phyloP scores from a whole-genome alignment of 163 green algal genomes.

The Chloromonas sp. region DNA sequence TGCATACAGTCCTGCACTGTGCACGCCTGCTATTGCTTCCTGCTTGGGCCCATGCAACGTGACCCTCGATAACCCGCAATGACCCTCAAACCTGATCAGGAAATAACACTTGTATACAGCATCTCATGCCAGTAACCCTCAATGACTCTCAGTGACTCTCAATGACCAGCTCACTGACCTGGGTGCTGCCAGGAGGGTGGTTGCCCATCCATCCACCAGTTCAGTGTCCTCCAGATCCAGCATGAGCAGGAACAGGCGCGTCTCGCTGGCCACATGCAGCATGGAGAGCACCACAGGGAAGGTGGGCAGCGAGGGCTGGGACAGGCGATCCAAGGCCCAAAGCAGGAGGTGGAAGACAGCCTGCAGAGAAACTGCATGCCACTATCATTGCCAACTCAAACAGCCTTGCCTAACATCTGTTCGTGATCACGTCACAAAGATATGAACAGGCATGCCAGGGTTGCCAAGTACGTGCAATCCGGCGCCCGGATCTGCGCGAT shows the following conservation, averaged over 20 bases:
- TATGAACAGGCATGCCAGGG: background rate
- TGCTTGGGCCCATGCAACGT: too few species aligned
- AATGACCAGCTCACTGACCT: background rate
- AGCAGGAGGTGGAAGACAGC: conserved; percentile 49
- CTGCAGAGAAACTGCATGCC: conserved; percentile 14
- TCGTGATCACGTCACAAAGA: background rate
- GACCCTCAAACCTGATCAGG: too few species aligned
- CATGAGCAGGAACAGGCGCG: conserved; percentile 44
- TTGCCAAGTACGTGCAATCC: background rate
- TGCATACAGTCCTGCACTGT: too few species aligned
- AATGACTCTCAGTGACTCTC: too few species aligned
- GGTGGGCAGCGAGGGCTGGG: conserved; percentile 35
- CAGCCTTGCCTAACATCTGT: too few species aligned
- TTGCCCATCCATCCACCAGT: conserved; percentile 12
- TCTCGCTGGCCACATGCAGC: conserved; percentile 38
- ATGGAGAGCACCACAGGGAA: conserved; percentile 48
- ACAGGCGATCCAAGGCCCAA: conserved; percentile 43
- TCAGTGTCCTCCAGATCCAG: conserved; percentile 49
- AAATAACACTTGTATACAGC: too few species aligned
- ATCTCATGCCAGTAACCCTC: background rate
- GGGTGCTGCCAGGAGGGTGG: background rate
- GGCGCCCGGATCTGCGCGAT: too few species aligned
- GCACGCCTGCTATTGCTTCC: too few species aligned
- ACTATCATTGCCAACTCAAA: background rate
- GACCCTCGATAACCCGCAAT: too few species aligned